Conservation (phyloP, 441 rosid genomes). For the Sinapis alba region DNA sequence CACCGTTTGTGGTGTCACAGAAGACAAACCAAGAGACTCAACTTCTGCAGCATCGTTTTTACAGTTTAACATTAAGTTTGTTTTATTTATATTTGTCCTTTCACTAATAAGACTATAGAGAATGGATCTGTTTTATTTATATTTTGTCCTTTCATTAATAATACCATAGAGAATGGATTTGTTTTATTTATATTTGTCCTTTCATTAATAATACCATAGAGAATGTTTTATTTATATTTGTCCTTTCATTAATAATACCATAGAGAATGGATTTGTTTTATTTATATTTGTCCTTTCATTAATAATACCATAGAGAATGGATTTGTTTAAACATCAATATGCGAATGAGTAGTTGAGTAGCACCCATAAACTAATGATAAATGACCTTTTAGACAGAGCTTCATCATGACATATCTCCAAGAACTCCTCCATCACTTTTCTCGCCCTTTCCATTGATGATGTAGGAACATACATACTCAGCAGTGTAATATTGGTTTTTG, state of each 20-base stretch:
- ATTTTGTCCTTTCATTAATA: background rate
- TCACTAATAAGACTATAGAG: background rate
- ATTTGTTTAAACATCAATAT: background rate
- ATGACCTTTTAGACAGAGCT: conserved; percentile 66
- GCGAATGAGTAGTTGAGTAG: background rate
- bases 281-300: background rate
- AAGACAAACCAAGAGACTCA: background rate
- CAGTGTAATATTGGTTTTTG: background rate
- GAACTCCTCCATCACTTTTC: conserved; percentile 77
- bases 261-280: background rate
- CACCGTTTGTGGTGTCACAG: conserved; percentile 21
- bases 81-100: background rate
- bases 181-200: background rate
- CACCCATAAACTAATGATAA: conserved; percentile 5
- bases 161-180: background rate
- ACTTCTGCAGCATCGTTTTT: background rate
- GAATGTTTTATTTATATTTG: background rate
- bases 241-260: no score
- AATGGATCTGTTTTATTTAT: background rate
- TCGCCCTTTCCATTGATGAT: conserved; percentile 74
- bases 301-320: background rate
- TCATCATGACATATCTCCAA: conserved; percentile 75
- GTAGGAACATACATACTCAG: conserved; percentile 87
- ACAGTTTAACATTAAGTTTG: background rate
- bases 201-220: no score